These are phyloP conservation scores for Cucumis hystrix DNA, from an alignment of 306 rosid genomes.

Conservation along the genomic window DNA sequence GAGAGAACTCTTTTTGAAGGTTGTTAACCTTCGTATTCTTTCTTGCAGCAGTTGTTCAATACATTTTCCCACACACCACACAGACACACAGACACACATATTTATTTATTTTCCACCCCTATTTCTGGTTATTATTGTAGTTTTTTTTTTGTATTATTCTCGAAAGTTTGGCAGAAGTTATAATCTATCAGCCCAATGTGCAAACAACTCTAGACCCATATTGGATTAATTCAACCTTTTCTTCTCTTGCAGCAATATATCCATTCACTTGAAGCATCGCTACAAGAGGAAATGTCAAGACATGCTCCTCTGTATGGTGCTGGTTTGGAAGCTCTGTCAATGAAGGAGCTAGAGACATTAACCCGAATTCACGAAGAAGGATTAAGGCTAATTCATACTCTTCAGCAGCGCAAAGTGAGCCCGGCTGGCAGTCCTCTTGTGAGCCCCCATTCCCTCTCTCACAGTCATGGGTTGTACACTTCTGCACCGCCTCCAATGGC, in stretches of 20 bases:
- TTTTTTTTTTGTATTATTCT: background rate
- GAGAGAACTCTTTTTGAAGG: background rate
- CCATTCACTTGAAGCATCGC: constrained; percentile 80
- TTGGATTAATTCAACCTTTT: constrained; percentile 15
- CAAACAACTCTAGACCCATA: background rate
- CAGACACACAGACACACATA: too few relatives aligned
- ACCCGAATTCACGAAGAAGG: constrained; percentile 94
- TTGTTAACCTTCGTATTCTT: background rate
- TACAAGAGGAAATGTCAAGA: constrained; percentile 94
- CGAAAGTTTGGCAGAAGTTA: background rate
- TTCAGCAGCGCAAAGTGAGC: constrained; percentile 77
- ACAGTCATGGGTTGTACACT: constrained; percentile 65
- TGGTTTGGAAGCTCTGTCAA: constrained; percentile 85
- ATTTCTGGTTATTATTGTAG: background rate
- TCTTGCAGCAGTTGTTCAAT: background rate
- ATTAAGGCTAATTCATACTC: constrained; percentile 82
- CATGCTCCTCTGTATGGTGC: constrained; percentile 96
- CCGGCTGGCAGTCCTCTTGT: constrained; percentile 67
- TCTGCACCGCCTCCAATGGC: constrained; percentile 44
- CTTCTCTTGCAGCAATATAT: constrained; percentile 76
- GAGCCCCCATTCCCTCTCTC: constrained; percentile 64
- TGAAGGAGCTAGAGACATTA: constrained; percentile 86
- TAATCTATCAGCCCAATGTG: background rate
- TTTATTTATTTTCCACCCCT: background rate
- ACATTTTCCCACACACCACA: background rate